Percentiles rank a stretch among this genome's conserved stretches.
phyloP scores from a whole-genome alignment of 2,329 filamentous ascomycete genomes.

The Hymenoscyphus infarciens region DNA sequence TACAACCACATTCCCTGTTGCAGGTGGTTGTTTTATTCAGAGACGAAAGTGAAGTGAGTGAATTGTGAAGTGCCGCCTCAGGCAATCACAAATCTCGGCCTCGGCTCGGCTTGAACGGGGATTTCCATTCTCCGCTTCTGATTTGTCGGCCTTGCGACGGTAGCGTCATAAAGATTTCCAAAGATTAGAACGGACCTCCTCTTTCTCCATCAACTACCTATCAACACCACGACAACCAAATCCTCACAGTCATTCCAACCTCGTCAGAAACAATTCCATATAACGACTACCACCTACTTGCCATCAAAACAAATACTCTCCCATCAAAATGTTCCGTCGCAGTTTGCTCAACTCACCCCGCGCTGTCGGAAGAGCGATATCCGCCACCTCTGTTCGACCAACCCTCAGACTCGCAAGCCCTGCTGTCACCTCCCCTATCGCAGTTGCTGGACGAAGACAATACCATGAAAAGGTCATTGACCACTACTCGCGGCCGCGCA shows the following conservation, averaged over 20 bases:
- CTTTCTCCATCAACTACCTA: conserved; percentile 1
- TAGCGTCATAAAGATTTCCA: conserved; percentile 7
- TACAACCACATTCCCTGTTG: background rate
- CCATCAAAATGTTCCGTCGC: conserved; percentile 33
- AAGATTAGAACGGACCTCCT: conserved; percentile 4
- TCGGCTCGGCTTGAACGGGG: background rate
- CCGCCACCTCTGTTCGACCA: conserved; percentile 26
- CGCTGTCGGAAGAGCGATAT: conserved; percentile 27
- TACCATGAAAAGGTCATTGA: conserved; percentile 57
- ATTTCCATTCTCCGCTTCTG: background rate
- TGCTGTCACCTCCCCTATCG: conserved; percentile 26
- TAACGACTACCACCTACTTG: conserved; percentile 6
- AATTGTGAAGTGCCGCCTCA: background rate
- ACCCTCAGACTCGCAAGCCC: conserved; percentile 25
- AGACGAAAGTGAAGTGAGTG: background rate
- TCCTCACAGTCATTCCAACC: conserved; percentile 10
- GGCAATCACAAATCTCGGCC: background rate
- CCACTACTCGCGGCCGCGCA: conserved; percentile 76
- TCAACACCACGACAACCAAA: conserved; percentile 5
- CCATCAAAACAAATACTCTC: conserved; percentile 4
- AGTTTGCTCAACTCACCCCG: conserved; percentile 30
- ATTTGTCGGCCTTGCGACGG: background rate
- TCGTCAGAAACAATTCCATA: conserved; percentile 1
- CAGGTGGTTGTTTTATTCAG: background rate
- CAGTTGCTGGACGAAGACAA: conserved; percentile 28